Evolutionary conservation across 441 rosid species (phyloP).

Genomic region (Euphorbia corollata): DNA sequence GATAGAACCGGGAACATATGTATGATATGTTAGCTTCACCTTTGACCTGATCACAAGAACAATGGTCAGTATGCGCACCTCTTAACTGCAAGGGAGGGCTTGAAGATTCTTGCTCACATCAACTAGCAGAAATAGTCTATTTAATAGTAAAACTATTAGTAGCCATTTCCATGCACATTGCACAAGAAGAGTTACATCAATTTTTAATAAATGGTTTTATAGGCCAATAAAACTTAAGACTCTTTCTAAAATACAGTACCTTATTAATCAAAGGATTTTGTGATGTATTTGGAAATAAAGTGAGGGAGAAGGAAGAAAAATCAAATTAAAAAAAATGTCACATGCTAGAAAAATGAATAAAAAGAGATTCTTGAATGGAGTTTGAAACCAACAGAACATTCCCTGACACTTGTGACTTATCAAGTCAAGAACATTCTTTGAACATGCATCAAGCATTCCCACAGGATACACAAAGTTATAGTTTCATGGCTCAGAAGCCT

Average conservation of each 20-base stretch:
- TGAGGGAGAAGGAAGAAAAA: background rate
- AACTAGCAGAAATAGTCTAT: background rate
- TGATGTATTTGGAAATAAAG: background rate
- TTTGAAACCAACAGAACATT: background rate
- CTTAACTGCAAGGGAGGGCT: conserved; percentile 6
- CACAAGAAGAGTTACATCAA: background rate
- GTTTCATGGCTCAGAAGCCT: background rate
- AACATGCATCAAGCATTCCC: background rate
- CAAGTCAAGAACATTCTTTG: conserved; percentile 2
- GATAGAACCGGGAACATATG: conserved; percentile 92
- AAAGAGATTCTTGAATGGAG: background rate
- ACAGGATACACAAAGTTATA: background rate
- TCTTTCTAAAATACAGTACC: background rate
- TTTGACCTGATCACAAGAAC: conserved; percentile 45
- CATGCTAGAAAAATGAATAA: background rate
- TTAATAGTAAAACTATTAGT: background rate
- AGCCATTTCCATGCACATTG: background rate
- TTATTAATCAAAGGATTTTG: background rate
- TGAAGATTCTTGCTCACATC: background rate
- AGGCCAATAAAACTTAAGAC: background rate
- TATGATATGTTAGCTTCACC: conserved; percentile 93
- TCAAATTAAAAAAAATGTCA: too few relatives aligned
- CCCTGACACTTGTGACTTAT: background rate
- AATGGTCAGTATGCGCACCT: conserved; percentile 15
- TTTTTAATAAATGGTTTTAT: background rate